Evolutionary conservation across 2,329 filamentous ascomycete species (phyloP).

Genomic region (Fusarium xylarioides): DNA sequence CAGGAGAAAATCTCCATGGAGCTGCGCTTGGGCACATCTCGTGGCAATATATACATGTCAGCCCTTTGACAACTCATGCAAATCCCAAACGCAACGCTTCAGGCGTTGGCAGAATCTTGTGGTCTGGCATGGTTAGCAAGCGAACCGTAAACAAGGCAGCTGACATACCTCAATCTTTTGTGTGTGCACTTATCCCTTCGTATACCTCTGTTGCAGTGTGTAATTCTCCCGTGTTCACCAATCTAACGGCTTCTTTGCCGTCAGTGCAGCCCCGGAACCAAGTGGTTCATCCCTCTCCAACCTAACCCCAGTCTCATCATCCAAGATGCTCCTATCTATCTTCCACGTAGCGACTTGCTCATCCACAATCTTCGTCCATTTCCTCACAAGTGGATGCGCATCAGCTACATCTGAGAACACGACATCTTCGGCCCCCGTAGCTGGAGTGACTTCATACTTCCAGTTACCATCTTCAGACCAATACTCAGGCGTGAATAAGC

Average conservation of each 20-base stretch:
- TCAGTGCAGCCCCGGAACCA: conserved; percentile 33
- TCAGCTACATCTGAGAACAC: conserved; percentile 70
- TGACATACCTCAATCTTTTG: conserved; percentile 1
- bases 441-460: conserved; percentile 65
- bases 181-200: background rate
- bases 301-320: conserved; percentile 45
- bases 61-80: background rate
- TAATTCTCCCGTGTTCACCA: conserved; percentile 45
- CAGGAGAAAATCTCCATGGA: background rate
- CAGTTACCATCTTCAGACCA: conserved; percentile 77
- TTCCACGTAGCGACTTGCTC: conserved; percentile 47
- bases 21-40: background rate
- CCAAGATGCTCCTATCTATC: conserved; percentile 47
- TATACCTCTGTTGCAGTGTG: background rate
- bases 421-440: conserved; percentile 52
- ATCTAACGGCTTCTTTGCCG: conserved; percentile 48
- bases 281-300: conserved; percentile 45
- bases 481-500: conserved; percentile 71
- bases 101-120: background rate
- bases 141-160: background rate
- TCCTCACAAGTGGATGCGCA: conserved; percentile 72
- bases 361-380: conserved; percentile 62
- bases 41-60: background rate
- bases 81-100: background rate
- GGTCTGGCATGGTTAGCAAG: background rate